Base-by-base conservation (phyloP, 2,329 filamentous ascomycete species). In the Pseudomassariella vexata region DNA sequence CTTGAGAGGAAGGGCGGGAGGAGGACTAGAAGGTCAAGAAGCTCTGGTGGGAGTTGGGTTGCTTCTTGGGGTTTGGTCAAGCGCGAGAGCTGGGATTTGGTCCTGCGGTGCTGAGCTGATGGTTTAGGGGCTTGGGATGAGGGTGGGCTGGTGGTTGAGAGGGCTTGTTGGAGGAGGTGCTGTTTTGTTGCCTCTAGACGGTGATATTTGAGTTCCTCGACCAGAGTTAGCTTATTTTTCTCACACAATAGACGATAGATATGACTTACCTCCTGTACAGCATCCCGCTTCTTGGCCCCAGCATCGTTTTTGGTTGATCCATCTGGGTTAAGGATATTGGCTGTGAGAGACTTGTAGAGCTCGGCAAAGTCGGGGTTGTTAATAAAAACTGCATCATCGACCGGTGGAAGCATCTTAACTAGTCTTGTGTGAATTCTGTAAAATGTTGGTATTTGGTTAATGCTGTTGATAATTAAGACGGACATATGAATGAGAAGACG, bases 301-400 rank as follows among this genome's bases (percentile, higher is more conserved):
- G 62, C 56, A 42, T 69, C 62, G n/a, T 63, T 56, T 46, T 65
- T 73, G 2, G 73, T 75, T 7, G 76, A 74, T 3, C 70, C 75
- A 52, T 79, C 70, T 0, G 66, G 53, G 41, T 76, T 74, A 5
- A 82, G 62, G 17, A 79, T 51, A 2, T 60, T 60, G 2, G 62
- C 68, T 6, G 68, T 72, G 27, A 82, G 59, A 9, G 63, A 70
- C 11, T 56, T 61, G 52, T 80, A 75, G 5, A 82, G 62, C 20
- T 62, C 59, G n/a, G 71, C 69, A 45, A 81, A 82, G 15, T 72
- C 65, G 0, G 76, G 76, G 40, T 81, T 80, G 36, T 60, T 64
- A 32, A 65, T 53, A 2, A 82, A 51, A 12, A 80, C 57, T 0
- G 63, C 44, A 7, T 70, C 61, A 14, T 80, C 75, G 7, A 80